Conservation (phyloP, 345 rosid genomes). For the Rubroshorea leprosula region DNA sequence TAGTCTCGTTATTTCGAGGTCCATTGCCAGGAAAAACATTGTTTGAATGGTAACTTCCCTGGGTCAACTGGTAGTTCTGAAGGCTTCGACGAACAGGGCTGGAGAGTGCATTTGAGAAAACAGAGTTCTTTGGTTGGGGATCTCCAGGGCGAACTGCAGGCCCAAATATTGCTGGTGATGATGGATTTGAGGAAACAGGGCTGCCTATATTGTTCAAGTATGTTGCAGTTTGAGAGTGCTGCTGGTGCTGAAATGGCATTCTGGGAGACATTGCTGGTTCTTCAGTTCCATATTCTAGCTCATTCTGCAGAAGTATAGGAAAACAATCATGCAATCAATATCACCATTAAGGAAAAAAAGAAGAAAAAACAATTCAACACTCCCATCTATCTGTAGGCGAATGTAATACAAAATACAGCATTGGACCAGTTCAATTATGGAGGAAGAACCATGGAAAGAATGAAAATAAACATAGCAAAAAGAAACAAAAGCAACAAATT, state of each 20-base stretch:
- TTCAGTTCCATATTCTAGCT: constrained; percentile 57
- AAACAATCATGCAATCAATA: no score
- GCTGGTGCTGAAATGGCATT: constrained; percentile 39
- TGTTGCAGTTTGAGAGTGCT: constrained; percentile 25
- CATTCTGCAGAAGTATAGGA: constrained; percentile 47
- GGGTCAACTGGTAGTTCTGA: constrained; percentile 48
- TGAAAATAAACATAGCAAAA: neutral
- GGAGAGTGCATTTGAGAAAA: constrained; percentile 51
- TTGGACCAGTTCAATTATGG: neutral
- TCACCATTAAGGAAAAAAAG: neutral
- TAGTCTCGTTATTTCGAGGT: constrained; percentile 13
- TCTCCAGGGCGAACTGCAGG: constrained; percentile 34
- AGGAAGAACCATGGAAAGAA: neutral
- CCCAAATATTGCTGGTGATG: constrained; percentile 17
- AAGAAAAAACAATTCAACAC: no score
- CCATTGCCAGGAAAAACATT: constrained; percentile 9
- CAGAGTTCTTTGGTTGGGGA: constrained; percentile 41
- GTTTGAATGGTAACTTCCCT: constrained; percentile 25
- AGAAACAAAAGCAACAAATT: constrained; percentile 18
- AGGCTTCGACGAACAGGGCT: constrained; percentile 71
- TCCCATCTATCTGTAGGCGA: no score
- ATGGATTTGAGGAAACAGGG: constrained; percentile 36
- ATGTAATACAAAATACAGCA: neutral
- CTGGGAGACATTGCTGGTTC: constrained; percentile 49
- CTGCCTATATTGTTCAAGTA: constrained; percentile 19